A percentile compares a stretch with the other conserved stretches of the same genome.
phyloP scores from a whole-genome alignment of 2,329 filamentous ascomycete genomes.

The Thielaviopsis populi region DNA sequence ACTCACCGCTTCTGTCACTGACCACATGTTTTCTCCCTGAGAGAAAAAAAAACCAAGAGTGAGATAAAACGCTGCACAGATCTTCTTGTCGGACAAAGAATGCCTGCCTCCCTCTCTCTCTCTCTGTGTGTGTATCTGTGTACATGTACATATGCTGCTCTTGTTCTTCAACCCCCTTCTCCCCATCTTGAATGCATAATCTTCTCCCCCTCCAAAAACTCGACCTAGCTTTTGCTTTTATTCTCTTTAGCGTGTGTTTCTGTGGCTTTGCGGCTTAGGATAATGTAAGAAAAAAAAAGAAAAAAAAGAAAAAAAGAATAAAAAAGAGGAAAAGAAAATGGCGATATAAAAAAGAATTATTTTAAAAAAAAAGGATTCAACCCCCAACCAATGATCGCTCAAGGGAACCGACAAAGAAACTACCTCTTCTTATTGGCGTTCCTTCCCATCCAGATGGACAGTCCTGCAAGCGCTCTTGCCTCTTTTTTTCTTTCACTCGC shows the following conservation, averaged over 20 bases:
- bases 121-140: not conserved
- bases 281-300: not conserved
- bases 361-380: not conserved
- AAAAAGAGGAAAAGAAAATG: not conserved
- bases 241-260: not conserved
- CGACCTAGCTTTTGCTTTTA: not conserved
- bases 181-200: not conserved
- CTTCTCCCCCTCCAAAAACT: not conserved
- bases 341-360: not conserved
- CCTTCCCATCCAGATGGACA: not conserved
- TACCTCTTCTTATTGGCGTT: not conserved
- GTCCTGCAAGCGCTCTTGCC: not conserved
- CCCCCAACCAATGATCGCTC: not conserved
- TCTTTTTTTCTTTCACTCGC: not conserved
- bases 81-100: slow-evolving; percentile 1
- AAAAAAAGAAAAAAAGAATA: not conserved
- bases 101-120: not conserved
- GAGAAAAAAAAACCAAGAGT: not conserved
- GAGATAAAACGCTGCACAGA: not conserved
- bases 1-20: slow-evolving; percentile 1
- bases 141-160: not conserved
- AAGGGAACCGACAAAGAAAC: slow-evolving; percentile 1
- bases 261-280: not conserved
- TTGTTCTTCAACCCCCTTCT: slow-evolving; percentile 1
- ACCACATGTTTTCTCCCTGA: not conserved